Evolutionary conservation across 371 early-diverging fungal species (phyloP), one percentile per base, ranked within the genome.

Genomic region (Rhizopus microsporus): DNA sequence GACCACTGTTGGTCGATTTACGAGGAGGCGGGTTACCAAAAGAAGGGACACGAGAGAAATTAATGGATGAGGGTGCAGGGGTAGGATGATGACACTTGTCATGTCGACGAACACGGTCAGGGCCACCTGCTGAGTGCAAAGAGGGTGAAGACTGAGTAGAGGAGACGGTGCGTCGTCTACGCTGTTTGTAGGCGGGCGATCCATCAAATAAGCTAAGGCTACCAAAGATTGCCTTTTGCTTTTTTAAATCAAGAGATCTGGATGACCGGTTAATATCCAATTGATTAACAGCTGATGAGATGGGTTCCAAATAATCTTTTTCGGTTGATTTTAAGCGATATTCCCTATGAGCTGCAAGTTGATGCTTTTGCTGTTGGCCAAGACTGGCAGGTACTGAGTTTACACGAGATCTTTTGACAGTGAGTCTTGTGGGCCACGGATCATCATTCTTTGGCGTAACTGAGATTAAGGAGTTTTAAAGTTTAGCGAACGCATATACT

Each of bases 111-210:
- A 65, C 32, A 43, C 64, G 68, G 5, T 64, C 68, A n/a, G 73
- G 68, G 4, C 71, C 68, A 34, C 71, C 63, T 39, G 57, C 46
- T 50, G 50, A 33, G 43, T 37, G 10, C 62, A 40, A 17, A 32
- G 31, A 44, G 31, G 54, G 47, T 13, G 60, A 34, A 5, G 64
- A 60, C 8, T 60, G 66, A 30, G 68, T 68, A 9, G 76, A 72
- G 10, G 84, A 83, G 31, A 80, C 73, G 6, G 84, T 82, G 29
- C 86, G 78, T 68, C 94, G 75, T 47, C 87, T 71, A 33, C 90
- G 75, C 60, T 87, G 86, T 60, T 89, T 89, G 71, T 88, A 88
- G 1, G 83, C 84, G 7, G 88, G 87, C 3, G 88, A 83, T 3
- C 87, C 87, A 42, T 87, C 90, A 70, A 89, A 85, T 13, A 89